Evolutionary conservation across 352 stramenopile species (phyloP).

Genomic region (Globisporangium orthogonon): DNA sequence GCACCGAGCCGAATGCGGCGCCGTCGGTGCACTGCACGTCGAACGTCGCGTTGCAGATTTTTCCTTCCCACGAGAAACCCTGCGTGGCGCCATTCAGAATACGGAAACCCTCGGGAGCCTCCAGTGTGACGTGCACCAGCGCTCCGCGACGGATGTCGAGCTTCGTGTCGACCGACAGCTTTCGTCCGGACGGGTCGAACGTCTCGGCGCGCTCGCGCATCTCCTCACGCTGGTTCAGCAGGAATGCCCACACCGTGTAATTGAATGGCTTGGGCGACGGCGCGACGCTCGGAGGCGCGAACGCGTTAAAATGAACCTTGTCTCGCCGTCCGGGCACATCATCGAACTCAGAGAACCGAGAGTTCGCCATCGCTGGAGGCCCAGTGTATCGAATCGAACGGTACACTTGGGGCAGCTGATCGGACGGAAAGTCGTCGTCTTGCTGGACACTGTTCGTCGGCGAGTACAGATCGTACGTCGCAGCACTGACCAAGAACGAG

Average conservation of each 20-base stretch:
- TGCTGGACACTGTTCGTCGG: slow-evolving; percentile 51
- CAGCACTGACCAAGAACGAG: slow-evolving; percentile 15
- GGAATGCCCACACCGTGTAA: slow-evolving; percentile 71
- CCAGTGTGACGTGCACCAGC: slow-evolving; percentile 68
- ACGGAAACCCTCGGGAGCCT: slow-evolving; percentile 51
- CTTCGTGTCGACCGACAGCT: slow-evolving; percentile 60
- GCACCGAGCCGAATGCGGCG: slow-evolving; percentile 43
- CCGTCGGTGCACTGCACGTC: slow-evolving; percentile 54
- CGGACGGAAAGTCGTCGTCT: slow-evolving; percentile 46
- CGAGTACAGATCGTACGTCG: slow-evolving; percentile 43
- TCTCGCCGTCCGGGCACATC: slow-evolving; percentile 41
- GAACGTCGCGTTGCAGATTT: slow-evolving; percentile 51
- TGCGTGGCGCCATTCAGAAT: slow-evolving; percentile 58
- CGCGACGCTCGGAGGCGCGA: slow-evolving; percentile 50
- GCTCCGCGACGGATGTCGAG: slow-evolving; percentile 64
- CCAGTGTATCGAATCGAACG: slow-evolving; percentile 54
- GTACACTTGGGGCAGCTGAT: slow-evolving; percentile 69
- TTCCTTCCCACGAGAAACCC: slow-evolving; percentile 65
- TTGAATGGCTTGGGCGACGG: slow-evolving; percentile 57
- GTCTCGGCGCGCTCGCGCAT: slow-evolving; percentile 51
- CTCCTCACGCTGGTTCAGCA: slow-evolving; percentile 59
- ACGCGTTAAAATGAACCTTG: slow-evolving; percentile 75
- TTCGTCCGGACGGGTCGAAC: slow-evolving; percentile 24
- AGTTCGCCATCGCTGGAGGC: slow-evolving; percentile 16
- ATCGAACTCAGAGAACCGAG: slow-evolving; percentile 29